Evolutionary conservation across 495 filamentous ascomycete species (phyloP), one percentile per base, ranked within the genome.

Genomic region (Patellaria atrata): DNA sequence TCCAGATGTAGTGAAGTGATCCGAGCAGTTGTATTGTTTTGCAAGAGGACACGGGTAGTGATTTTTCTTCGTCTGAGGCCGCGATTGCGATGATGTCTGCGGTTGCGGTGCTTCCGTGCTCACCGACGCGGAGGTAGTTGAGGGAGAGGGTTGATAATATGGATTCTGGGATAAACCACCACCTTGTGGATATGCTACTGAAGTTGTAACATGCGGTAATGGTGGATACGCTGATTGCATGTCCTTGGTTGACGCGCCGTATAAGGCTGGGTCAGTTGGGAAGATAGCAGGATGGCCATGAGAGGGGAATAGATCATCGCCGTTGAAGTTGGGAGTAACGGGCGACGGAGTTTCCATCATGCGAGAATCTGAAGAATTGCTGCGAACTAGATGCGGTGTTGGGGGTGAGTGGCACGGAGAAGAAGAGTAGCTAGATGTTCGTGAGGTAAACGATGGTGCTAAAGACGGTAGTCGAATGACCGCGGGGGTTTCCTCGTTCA

Each of bases 1-100:
- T 28, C 87, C 87, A 0, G 89, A 94, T 0, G 87, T 96, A 27
- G 87, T 94, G 56, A 96, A 96, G 46, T 48, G 57, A 35, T 61
- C 57, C 37, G 30, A 45, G 52, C 59, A 62, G 32, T 49, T 50
- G 35, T 44, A 49, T 28, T 53, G 47, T 44, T 59, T 59, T 4
- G 53, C 51, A 41, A 59, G 73, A 12, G 76, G 69, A 47, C 77
- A 80, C 0, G 73, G 71, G 41, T 73, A 79, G 21, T 71, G 66
- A 59, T 79, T 82, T 48, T 54, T 64, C 59, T 54, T 66, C 39
- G 38, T 39, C 6, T 43, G 38, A 6, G 47, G 40, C 3, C n/a
- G n/a, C 28, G 8, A 7, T 46, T 41, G 31, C 29, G n/a, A n/a
- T n/a, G n/a, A n/a, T n/a, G n/a, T n/a, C n/a, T n/a, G n/a, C n/a